Conservation (phyloP, 2,329 filamentous ascomycete genomes). For the Colletotrichum cereale region DNA sequence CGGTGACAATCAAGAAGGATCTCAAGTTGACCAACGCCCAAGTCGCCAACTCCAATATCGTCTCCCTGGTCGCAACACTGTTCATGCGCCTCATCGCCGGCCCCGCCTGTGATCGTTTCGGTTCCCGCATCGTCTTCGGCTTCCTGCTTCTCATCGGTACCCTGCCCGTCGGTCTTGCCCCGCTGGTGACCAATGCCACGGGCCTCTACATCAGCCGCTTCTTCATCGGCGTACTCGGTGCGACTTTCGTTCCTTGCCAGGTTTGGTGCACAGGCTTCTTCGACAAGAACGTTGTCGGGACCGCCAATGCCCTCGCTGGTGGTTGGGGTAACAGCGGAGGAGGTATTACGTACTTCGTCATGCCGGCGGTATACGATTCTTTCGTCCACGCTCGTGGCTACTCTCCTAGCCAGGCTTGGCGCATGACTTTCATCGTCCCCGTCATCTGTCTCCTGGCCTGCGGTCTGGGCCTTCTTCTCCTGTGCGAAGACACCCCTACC, state of each 20-base stretch:
- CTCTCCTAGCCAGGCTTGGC: conserved; percentile 79
- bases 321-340: conserved; percentile 91
- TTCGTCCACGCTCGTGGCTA: conserved; percentile 72
- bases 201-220: conserved; percentile 82
- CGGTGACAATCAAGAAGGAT: conserved; percentile 84
- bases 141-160: conserved; percentile 81
- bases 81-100: conserved; percentile 83
- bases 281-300: conserved; percentile 91
- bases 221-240: conserved; percentile 84
- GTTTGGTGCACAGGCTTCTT: conserved; percentile 95
- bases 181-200: conserved; percentile 73
- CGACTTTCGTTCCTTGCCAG: conserved; percentile 86
- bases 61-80: conserved; percentile 80
- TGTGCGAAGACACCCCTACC: conserved; percentile 85
- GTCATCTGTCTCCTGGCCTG: conserved; percentile 79
- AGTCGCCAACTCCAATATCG: conserved; percentile 90
- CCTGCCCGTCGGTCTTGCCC: conserved; percentile 85
- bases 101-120: conserved; percentile 87
- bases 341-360: conserved; percentile 92
- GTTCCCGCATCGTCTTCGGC: conserved; percentile 84
- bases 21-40: conserved; percentile 77
- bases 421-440: conserved; percentile 86
- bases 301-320: conserved; percentile 86
- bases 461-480: conserved; percentile 76
- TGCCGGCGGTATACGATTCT: conserved; percentile 90